Evolutionary conservation across 2,329 filamentous ascomycete species (phyloP), one percentile per base, ranked within the genome.

Genomic region (Fusarium musae): DNA sequence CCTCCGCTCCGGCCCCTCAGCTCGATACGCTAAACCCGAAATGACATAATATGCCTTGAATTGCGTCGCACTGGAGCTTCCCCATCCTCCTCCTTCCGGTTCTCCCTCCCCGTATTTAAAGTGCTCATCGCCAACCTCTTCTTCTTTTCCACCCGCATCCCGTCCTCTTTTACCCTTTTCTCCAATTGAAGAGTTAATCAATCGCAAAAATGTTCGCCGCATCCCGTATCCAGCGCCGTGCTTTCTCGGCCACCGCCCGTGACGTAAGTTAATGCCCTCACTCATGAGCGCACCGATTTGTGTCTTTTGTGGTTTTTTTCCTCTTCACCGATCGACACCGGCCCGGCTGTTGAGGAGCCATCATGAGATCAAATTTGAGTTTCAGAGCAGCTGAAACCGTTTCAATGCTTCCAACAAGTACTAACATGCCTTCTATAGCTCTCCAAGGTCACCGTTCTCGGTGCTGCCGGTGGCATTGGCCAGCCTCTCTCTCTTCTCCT

Each of bases 371-470:
- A 19, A 5, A 32, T 42, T 53, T 50, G 30, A 42, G 36, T 56
- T 61, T 61, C 7, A 37, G 30, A 63, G 42, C 46, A 42, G n/a
- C 57, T 12, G 23, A 15, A 30, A 11, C 10, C 50, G 28, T 40
- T 30, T 34, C 43, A 59, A 43, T 58, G 4, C 26, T 60, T 11
- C 23, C 10, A 39, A n/a, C 13, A 50, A 72, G 23, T 65, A 62
- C 76, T 77, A 57, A 73, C 79, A 68, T 77, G 32, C 49, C 40
- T 50, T 49, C 26, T 72, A 49, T 77, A 99, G 96, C 91, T 95
- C 82, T 97, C 95, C 86, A 98, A 98, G 91, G 96, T 99, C 81
- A 91, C 95, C 82, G 95, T 99, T 79, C 93, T 98, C 84, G 96
- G 96, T 89, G 96, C 96, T 79, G 93, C 93, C 82, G 96, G 96